These are phyloP conservation scores for Geotrichum bryndzae DNA, from an alignment of 1,139 yeast genomes.

Conservation along the genomic window DNA sequence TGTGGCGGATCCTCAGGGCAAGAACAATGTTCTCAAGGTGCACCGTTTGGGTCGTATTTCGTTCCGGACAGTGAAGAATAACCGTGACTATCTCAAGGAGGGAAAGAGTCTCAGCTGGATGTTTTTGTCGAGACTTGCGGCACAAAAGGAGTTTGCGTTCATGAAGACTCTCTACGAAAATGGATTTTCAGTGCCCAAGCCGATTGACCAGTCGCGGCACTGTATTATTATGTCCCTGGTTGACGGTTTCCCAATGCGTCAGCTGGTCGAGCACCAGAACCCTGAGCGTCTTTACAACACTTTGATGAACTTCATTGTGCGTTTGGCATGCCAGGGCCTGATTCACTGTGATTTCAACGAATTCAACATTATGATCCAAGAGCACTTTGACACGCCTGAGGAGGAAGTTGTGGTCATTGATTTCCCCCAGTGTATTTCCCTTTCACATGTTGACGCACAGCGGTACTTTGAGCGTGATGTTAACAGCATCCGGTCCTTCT, in stretches of 20 bases:
- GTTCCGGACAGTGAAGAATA: conserved; percentile 84
- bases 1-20: conserved; percentile 65
- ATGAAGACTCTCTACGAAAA: conserved; percentile 68
- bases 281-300: conserved; percentile 71
- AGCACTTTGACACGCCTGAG: conserved; percentile 50
- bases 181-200: conserved; percentile 82
- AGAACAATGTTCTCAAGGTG: conserved; percentile 64
- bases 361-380: conserved; percentile 83
- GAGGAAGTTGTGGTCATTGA: conserved; percentile 75
- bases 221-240: conserved; percentile 89
- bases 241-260: conserved; percentile 85
- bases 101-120: conserved; percentile 70
- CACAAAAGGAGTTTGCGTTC: conserved; percentile 84
- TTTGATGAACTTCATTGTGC: conserved; percentile 79
- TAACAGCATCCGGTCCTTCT: conserved; percentile 77
- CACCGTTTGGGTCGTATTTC: conserved; percentile 93
- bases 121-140: conserved; percentile 84
- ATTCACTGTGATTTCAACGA: conserved; percentile 98
- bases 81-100: conserved; percentile 80
- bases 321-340: conserved; percentile 77
- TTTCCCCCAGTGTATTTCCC: conserved; percentile 96
- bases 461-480: conserved; percentile 88
- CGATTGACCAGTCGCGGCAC: conserved; percentile 86
- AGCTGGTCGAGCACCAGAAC: conserved; percentile 60
- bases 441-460: conserved; percentile 83